phyloP scores from a whole-genome alignment of 192 early-diverging fungal species.

The Backusella mclennaniae region DNA sequence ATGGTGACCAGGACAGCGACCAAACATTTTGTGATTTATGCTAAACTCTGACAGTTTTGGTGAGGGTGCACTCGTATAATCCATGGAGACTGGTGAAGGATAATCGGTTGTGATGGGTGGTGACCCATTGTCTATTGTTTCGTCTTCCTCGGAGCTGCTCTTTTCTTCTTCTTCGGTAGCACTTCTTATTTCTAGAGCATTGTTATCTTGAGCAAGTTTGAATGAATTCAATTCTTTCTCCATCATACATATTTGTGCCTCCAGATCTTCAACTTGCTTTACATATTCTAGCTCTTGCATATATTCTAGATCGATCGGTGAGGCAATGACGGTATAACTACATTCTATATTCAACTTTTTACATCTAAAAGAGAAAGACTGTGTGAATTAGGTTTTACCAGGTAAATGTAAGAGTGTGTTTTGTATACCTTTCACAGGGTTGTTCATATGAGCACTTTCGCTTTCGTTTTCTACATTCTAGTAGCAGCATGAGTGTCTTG shows the following conservation, averaged over 20 bases:
- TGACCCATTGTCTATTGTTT: not conserved
- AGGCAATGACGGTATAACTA: slow-evolving; percentile 1
- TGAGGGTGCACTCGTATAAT: not conserved
- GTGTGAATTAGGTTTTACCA: not conserved
- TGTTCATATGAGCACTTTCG: slow-evolving; percentile 9
- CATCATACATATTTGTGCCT: slow-evolving; percentile 3
- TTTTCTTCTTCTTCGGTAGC: not conserved
- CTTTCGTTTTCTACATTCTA: slow-evolving; percentile 22
- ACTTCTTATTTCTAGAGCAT: not conserved
- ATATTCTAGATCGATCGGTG: slow-evolving; percentile 20
- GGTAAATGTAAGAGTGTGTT: not conserved
- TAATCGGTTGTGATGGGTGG: not conserved
- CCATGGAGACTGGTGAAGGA: not conserved
- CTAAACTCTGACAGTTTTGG: not conserved
- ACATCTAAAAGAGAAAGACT: not conserved
- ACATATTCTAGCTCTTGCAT: slow-evolving; percentile 8
- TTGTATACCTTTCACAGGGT: slow-evolving; percentile 22
- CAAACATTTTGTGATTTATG: not conserved
- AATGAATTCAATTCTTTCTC: slow-evolving; percentile 9
- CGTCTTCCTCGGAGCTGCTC: not conserved
- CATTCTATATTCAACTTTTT: slow-evolving; percentile 8
- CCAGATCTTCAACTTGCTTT: not conserved
- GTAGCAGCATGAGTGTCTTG: not conserved
- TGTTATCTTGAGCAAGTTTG: not conserved
- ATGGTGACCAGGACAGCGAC: not conserved